Evolutionary conservation across 768 basidiomycete species (phyloP).

Genomic region (Artomyces pyxidatus): DNA sequence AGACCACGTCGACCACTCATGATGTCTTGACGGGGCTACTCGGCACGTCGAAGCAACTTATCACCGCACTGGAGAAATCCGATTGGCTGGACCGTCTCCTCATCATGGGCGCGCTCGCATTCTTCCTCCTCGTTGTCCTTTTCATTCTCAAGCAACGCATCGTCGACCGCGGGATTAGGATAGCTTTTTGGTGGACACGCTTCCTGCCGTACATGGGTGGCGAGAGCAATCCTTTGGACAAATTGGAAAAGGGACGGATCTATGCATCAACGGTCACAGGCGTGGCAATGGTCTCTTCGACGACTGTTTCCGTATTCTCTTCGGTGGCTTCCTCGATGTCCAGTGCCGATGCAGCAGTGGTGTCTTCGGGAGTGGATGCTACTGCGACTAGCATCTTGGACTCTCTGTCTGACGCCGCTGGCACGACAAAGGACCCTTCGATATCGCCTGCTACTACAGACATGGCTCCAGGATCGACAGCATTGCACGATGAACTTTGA

Average conservation of each 20-base stretch:
- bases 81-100: slow-evolving; percentile 90
- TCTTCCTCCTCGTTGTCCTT: slow-evolving; percentile 78
- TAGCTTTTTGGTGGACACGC: slow-evolving; percentile 86
- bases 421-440: no score
- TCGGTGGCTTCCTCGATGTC: no score
- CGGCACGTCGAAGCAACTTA: slow-evolving; percentile 72
- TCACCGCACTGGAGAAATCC: slow-evolving; percentile 81
- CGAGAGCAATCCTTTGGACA: background rate
- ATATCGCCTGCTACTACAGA: no score
- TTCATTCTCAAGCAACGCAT: slow-evolving; percentile 87
- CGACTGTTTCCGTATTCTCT: no score
- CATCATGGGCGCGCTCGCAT: slow-evolving; percentile 67
- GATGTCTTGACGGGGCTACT: slow-evolving; percentile 66
- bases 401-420: no score
- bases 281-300: no score
- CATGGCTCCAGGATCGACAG: no score
- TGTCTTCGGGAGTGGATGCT: no score
- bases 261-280: no score
- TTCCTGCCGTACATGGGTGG: slow-evolving; percentile 41
- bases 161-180: slow-evolving; percentile 65
- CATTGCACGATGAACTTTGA: no score
- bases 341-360: no score
- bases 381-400: no score
- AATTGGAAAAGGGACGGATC: background rate
- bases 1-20: slow-evolving; percentile 67